phyloP scores from a whole-genome alignment of 2,329 filamentous ascomycete species.

The Ophiostoma montium region DNA sequence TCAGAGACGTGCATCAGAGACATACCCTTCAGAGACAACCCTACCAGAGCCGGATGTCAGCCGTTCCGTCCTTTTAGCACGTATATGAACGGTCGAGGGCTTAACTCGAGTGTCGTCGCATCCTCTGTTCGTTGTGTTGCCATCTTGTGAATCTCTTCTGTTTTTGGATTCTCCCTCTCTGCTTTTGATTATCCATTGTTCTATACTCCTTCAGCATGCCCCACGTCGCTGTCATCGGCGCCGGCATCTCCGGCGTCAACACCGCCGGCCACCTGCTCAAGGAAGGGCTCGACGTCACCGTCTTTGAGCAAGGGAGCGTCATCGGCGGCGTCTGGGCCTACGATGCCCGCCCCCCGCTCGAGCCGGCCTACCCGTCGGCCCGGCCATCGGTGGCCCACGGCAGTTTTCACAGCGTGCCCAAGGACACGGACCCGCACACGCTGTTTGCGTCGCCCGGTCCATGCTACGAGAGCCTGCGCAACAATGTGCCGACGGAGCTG shows the following conservation, averaged over 20 bases:
- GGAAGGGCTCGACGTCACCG: constrained; percentile 22
- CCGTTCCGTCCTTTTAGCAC: too few relatives aligned
- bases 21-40: too few relatives aligned
- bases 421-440: constrained; percentile 27
- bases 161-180: not conserved
- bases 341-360: constrained; percentile 18
- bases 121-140: too few relatives aligned
- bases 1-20: too few relatives aligned
- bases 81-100: too few relatives aligned
- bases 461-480: constrained; percentile 46
- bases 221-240: constrained; percentile 25
- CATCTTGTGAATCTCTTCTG: not conserved
- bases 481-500: constrained; percentile 56
- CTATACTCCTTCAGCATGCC: not conserved
- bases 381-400: constrained; percentile 19
- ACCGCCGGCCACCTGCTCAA: constrained; percentile 24
- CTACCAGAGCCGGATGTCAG: too few relatives aligned
- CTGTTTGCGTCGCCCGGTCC: constrained; percentile 21
- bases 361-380: constrained; percentile 21
- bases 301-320: constrained; percentile 23
- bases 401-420: constrained; percentile 19
- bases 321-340: constrained; percentile 26
- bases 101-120: too few relatives aligned
- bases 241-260: constrained; percentile 26
- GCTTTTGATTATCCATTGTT: not conserved